A percentile compares a stretch with the other conserved stretches of the same genome.
Evolutionary conservation across 768 basidiomycete genomes (phyloP).

Genomic region (Rhodosporidiobolus odoratus): DNA sequence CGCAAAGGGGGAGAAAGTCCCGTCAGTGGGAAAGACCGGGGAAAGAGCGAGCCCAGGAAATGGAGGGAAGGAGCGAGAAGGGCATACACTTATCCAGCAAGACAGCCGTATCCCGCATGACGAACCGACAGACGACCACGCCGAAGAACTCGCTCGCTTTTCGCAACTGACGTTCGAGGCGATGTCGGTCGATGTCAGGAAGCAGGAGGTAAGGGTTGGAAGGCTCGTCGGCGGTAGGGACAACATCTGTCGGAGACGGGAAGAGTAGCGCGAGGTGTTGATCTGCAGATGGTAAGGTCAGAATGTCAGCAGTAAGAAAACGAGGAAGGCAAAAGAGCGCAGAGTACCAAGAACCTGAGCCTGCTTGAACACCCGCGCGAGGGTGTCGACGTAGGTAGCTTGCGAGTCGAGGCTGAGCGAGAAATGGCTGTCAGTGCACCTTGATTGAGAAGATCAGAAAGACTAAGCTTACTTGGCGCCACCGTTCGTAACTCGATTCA

Average conservation of each 20-base stretch:
- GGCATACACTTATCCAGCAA: conserved; percentile 68
- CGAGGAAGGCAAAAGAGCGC: neutral
- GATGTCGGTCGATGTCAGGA: conserved; percentile 58
- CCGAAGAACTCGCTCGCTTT: conserved; percentile 88
- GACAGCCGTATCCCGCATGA: conserved; percentile 77
- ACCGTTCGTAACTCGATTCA: conserved; percentile 40
- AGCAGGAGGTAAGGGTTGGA: conserved; percentile 52
- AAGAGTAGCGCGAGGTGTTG: conserved; percentile 17
- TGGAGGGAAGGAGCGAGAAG: neutral
- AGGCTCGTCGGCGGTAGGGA: conserved; percentile 52
- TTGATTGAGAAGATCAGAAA: neutral
- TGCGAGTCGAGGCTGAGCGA: conserved; percentile 74
- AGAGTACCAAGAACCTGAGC: conserved; percentile 60
- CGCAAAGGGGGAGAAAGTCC: neutral
- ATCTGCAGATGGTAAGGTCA: conserved; percentile 9
- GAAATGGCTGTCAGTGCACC: neutral
- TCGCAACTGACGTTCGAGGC: conserved; percentile 68
- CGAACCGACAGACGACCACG: conserved; percentile 78
- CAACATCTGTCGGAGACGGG: conserved; percentile 5
- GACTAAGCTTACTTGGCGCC: conserved; percentile 35
- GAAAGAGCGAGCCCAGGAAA: neutral
- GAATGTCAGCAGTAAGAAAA: neutral
- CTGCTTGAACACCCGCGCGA: conserved; percentile 66
- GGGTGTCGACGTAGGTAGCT: conserved; percentile 69
- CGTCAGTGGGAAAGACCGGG: neutral